Evolutionary conservation across 208 protist species (phyloP).

Genomic region (Wallacemonas collosoma): DNA sequence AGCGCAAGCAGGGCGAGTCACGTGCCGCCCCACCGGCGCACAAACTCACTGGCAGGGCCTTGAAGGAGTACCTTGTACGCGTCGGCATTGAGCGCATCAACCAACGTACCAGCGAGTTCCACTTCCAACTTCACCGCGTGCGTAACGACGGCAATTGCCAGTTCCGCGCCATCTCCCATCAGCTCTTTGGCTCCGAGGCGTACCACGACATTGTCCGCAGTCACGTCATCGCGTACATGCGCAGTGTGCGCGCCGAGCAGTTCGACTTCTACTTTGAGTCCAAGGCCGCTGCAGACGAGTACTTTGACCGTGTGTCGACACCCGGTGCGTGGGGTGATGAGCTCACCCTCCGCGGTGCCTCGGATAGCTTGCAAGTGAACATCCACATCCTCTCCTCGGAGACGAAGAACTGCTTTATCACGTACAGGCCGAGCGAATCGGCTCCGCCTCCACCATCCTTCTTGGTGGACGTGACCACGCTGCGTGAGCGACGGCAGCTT

Average conservation of each 20-base stretch:
- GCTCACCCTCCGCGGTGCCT: constrained; percentile 81
- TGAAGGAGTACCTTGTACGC: constrained; percentile 62
- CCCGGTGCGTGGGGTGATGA: constrained; percentile 85
- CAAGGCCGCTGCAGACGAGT: constrained; percentile 55
- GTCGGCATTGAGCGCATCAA: constrained; percentile 59
- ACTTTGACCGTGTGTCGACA: constrained; percentile 63
- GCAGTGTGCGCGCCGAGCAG: constrained; percentile 49
- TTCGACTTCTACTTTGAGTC: constrained; percentile 86
- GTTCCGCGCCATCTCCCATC: constrained; percentile 86
- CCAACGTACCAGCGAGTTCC: constrained; percentile 58
- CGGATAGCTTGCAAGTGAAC: constrained; percentile 82
- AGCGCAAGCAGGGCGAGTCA: background rate
- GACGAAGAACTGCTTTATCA: constrained; percentile 81
- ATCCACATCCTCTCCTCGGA: constrained; percentile 87
- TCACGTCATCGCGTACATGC: constrained; percentile 86
- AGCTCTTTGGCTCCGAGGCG: constrained; percentile 80
- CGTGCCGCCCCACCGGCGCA: constrained; percentile 12
- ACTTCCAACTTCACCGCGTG: constrained; percentile 56
- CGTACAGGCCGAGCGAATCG: constrained; percentile 65
- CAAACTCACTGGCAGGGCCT: constrained; percentile 21
- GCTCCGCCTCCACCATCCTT: constrained; percentile 65
- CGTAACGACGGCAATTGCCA: constrained; percentile 91
- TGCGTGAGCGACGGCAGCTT: constrained; percentile 8
- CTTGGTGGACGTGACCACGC: constrained; percentile 64
- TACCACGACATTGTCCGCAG: constrained; percentile 80